Percentiles rank a stretch among this genome's conserved stretches.
These are phyloP conservation scores for Eucalyptus viminalis DNA, from an alignment of 345 rosid species.

Conservation along the genomic window DNA sequence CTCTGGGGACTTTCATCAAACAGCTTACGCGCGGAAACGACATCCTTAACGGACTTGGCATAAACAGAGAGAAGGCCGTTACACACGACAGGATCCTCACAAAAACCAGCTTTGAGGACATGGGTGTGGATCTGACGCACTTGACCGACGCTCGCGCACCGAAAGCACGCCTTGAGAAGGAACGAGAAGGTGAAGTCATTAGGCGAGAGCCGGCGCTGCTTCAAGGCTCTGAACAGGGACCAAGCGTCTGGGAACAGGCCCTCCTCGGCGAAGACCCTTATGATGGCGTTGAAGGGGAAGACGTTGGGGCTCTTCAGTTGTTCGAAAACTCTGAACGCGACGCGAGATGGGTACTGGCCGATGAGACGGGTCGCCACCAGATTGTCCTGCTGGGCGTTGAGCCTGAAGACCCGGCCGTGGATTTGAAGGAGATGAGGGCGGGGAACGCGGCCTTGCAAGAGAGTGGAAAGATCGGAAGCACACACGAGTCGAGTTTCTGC, in stretches of 20 bases:
- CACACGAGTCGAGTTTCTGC: neutral
- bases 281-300: conserved; percentile 36
- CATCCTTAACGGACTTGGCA: conserved; percentile 1
- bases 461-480: conserved; percentile 1
- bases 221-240: conserved; percentile 9
- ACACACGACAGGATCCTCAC: conserved; percentile 12
- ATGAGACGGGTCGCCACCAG: conserved; percentile 24
- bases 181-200: conserved; percentile 23
- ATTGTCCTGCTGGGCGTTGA: conserved; percentile 16
- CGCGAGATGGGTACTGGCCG: conserved; percentile 11
- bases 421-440: conserved; percentile 18
- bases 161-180: conserved; percentile 13
- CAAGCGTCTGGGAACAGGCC: neutral
- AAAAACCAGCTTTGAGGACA: conserved; percentile 10
- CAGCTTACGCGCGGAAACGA: conserved; percentile 19
- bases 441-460: conserved; percentile 13
- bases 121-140: conserved; percentile 19
- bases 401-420: conserved; percentile 12
- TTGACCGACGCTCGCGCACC: neutral
- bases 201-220: conserved; percentile 2
- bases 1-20: conserved; percentile 31
- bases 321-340: conserved; percentile 9
- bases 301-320: conserved; percentile 17
- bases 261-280: conserved; percentile 17
- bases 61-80: conserved; percentile 12